phyloP scores from a whole-genome alignment of 2,329 filamentous ascomycete species.

The Lecanoromycetidae sp. region DNA sequence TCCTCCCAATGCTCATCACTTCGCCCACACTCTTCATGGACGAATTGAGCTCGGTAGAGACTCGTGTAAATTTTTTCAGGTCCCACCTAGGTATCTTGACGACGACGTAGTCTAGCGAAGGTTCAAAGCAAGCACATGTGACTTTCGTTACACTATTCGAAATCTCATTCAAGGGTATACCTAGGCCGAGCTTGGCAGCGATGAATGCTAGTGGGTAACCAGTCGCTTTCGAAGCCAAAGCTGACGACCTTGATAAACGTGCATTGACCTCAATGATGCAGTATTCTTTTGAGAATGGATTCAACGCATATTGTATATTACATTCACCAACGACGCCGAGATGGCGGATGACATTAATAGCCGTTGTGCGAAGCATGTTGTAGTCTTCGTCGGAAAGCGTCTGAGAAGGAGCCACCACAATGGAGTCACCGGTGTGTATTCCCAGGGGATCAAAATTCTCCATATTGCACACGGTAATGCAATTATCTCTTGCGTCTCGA shows the following conservation, averaged over 20 bases:
- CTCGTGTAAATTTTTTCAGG: conserved; percentile 94
- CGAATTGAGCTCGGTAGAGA: conserved; percentile 88
- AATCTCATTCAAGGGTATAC: conserved; percentile 91
- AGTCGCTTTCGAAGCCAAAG: conserved; percentile 90
- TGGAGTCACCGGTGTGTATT: conserved; percentile 96
- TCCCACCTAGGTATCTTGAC: conserved; percentile 99
- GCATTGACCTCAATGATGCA: conserved; percentile 99
- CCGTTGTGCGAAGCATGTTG: conserved; percentile 96
- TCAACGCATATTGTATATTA: conserved; percentile 96
- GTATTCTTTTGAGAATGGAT: conserved; percentile 90
- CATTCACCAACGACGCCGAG: conserved; percentile 96
- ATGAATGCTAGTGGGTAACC: conserved; percentile 95
- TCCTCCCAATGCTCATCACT: conserved; percentile 95
- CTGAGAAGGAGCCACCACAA: conserved; percentile 93
- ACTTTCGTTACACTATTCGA: conserved; percentile 91
- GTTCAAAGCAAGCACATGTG: conserved; percentile 96
- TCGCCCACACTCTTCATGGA: conserved; percentile 99
- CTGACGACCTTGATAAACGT: conserved; percentile 86
- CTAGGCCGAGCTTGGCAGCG: conserved; percentile 88
- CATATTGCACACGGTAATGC: conserved; percentile 99
- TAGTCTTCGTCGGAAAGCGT: conserved; percentile 96
- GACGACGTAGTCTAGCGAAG: conserved; percentile 92
- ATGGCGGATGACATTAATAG: conserved; percentile 93
- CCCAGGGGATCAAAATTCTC: conserved; percentile 98
- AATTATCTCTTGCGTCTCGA: conserved; percentile 89